A percentile compares a stretch with the other conserved stretches of the same genome.
Conservation (phyloP, 257 asterid genomes). For the Nicotiana attenuata region DNA sequence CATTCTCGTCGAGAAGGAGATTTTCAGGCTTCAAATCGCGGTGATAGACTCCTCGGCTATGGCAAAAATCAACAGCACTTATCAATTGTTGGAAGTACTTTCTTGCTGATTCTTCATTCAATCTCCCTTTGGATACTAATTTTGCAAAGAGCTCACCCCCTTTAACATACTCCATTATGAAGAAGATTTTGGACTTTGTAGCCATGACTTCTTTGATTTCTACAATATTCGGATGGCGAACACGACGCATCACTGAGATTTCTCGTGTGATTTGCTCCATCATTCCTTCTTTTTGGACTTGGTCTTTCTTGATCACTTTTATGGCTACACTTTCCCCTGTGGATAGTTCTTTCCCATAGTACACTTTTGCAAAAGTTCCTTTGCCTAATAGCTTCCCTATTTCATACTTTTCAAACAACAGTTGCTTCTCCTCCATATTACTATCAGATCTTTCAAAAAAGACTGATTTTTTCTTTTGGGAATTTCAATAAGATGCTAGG, state of each 20-base stretch:
- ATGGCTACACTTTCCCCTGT: slow-evolving; percentile 52
- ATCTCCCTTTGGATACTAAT: slow-evolving; percentile 32
- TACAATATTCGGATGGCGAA: slow-evolving; percentile 56
- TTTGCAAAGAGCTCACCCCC: slow-evolving; percentile 60
- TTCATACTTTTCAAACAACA: slow-evolving; percentile 50
- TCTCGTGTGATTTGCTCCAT: slow-evolving; percentile 55
- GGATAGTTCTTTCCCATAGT: slow-evolving; percentile 27
- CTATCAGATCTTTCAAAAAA: not conserved
- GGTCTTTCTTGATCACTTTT: slow-evolving; percentile 51
- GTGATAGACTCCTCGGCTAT: slow-evolving; percentile 28
- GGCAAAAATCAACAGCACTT: slow-evolving; percentile 43
- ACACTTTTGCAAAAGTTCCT: slow-evolving; percentile 65
- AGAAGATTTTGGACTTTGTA: slow-evolving; percentile 42
- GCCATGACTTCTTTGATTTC: slow-evolving; percentile 59
- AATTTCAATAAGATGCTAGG: not conserved
- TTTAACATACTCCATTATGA: slow-evolving; percentile 53
- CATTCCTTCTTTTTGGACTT: slow-evolving; percentile 38
- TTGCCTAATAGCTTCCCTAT: slow-evolving; percentile 40
- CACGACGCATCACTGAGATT: slow-evolving; percentile 53
- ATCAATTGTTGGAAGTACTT: slow-evolving; percentile 48
- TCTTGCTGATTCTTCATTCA: slow-evolving; percentile 41
- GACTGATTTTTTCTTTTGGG: not conserved
- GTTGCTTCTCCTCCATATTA: slow-evolving; percentile 31
- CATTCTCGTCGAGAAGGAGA: slow-evolving; percentile 56
- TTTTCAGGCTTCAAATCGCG: slow-evolving; percentile 50